Evolutionary conservation across 2,329 filamentous ascomycete genomes (phyloP), one percentile per base, ranked within the genome.

Genomic region (Venturia pyrina): DNA sequence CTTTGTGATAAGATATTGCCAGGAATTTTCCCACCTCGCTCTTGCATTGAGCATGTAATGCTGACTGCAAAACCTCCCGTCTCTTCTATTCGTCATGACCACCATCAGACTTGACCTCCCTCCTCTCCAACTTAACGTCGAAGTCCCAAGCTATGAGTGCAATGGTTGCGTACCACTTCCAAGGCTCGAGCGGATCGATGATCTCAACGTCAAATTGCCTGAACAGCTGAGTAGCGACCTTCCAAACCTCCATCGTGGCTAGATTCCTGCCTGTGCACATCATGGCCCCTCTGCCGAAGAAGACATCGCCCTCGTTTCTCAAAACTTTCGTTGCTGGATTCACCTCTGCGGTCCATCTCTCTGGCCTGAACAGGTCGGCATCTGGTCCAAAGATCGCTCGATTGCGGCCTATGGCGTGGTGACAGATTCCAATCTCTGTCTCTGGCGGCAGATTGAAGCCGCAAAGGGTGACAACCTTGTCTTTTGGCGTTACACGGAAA

Each of bases 201-300:
- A 67, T 40, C 24, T 21, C 19, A 41, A 65, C 17, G 34, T 66
- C 60, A 57, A 66, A 67, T 13, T 56, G 28, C 17, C 65, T 66
- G 24, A 66, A 40, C 62, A 78, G 77, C 74, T 82, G 78, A 37
- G 79, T 76, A 37, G 77, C 72, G 3, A 75, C 68, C 69, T 77
- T 77, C 63, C 75, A 70, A 17, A 77, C 69, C 69, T 77, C 75
- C 41, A 77, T 71, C 60, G 72, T 62, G 11, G 75, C 75, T 34
- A 77, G 68, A 4, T 69, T 69, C 34, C 66, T 69, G 8, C 75
- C 75, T 59, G 77, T 63, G 64, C 75, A 83, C 5, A 75, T 69
- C 5, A 77, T 72, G 0, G 78, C 77, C 66, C 83, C 81, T 5
- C 10, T 6, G 13, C 60, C 28, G n/a, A 37, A 62, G 40, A 44